Evolutionary conservation across 2,329 filamentous ascomycete species (phyloP).

Genomic region (Verticillium longisporum): DNA sequence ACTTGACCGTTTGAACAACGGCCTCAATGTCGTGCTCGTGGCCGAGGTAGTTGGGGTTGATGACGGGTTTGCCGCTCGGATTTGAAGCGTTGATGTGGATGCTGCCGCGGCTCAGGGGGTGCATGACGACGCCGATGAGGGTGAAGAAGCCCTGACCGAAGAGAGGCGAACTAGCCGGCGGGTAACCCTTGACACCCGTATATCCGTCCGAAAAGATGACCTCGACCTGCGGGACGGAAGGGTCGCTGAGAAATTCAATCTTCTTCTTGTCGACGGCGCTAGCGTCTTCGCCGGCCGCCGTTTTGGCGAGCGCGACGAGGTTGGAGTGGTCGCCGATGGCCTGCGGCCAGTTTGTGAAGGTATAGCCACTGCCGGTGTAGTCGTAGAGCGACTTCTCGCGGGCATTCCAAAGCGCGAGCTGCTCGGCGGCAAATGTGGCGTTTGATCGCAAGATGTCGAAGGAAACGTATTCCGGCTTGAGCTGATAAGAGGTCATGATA

Average conservation of each 20-base stretch:
- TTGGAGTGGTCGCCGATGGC: slow-evolving; percentile 22
- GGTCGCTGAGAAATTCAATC: slow-evolving; percentile 28
- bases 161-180: slow-evolving; percentile 15
- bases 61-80: slow-evolving; percentile 19
- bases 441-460: slow-evolving; percentile 22
- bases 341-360: slow-evolving; percentile 33
- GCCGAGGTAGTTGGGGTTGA: slow-evolving; percentile 24
- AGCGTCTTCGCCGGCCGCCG: slow-evolving; percentile 18
- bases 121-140: slow-evolving; percentile 19
- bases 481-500: slow-evolving; percentile 22
- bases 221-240: slow-evolving; percentile 31
- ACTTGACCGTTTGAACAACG: slow-evolving; percentile 23
- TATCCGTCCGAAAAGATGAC: slow-evolving; percentile 38
- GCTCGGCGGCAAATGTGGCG: slow-evolving; percentile 25
- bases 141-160: slow-evolving; percentile 22
- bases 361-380: slow-evolving; percentile 29
- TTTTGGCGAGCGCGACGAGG: slow-evolving; percentile 23
- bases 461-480: slow-evolving; percentile 16
- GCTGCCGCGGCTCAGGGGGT: slow-evolving; percentile 22
- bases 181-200: slow-evolving; percentile 30
- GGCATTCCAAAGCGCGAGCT: slow-evolving; percentile 27
- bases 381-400: slow-evolving; percentile 27
- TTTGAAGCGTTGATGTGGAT: slow-evolving; percentile 27
- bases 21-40: slow-evolving; percentile 16
- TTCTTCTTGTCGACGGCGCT: slow-evolving; percentile 29